phyloP scores from a whole-genome alignment of 2,329 filamentous ascomycete species.

The Aspergillus quadricinctus region DNA sequence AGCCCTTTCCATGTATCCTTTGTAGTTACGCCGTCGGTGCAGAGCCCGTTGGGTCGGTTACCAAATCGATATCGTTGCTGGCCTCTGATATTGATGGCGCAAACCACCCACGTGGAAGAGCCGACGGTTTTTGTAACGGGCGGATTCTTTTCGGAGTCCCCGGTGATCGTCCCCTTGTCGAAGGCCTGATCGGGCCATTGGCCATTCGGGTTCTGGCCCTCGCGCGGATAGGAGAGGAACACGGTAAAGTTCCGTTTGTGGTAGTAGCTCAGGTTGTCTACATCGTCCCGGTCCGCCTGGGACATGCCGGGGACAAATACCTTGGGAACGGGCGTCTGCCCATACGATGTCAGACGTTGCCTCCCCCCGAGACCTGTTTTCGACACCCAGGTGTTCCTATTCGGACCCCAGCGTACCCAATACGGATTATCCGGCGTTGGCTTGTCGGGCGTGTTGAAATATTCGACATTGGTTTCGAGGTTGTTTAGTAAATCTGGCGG shows the following conservation, averaged over 20 bases:
- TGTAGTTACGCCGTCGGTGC: not conserved
- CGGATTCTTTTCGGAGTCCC: no score
- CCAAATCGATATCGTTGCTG: not conserved
- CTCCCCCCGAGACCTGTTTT: not conserved
- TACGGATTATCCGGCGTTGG: not conserved
- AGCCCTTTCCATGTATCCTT: not conserved
- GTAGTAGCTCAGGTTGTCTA: not conserved
- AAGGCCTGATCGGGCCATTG: not conserved
- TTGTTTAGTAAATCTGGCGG: not conserved
- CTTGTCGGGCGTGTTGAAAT: not conserved
- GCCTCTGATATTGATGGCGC: not conserved
- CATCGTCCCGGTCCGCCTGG: not conserved
- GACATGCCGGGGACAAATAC: not conserved
- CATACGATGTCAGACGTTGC: not conserved
- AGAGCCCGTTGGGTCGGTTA: not conserved
- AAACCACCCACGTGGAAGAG: not conserved
- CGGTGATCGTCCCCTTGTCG: not conserved
- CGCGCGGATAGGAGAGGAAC: not conserved
- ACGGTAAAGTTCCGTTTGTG: not conserved
- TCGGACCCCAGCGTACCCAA: not conserved
- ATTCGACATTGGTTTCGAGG: not conserved
- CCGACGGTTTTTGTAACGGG: not conserved
- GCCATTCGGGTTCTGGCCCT: not conserved
- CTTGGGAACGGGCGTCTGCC: not conserved
- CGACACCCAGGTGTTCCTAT: not conserved